Conservation (phyloP, 2,329 filamentous ascomycete species). For the Ceratocystis colombiana region DNA sequence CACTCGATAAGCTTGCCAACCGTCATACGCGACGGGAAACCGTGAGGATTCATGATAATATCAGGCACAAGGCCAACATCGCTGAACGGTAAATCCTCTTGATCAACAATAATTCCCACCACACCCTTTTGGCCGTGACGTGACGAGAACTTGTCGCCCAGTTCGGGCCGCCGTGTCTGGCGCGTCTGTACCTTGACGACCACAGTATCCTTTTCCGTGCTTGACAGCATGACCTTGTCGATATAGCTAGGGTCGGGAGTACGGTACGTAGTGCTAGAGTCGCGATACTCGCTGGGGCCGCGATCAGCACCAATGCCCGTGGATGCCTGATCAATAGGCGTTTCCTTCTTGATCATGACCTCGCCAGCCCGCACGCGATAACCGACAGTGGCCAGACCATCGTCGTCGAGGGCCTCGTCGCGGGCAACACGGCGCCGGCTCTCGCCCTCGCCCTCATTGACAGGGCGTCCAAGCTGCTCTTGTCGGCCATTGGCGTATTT, state of each 20-base stretch:
- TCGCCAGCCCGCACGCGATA: conserved; percentile 68
- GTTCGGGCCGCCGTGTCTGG: conserved; percentile 88
- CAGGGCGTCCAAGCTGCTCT: conserved; percentile 53
- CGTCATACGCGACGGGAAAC: conserved; percentile 99
- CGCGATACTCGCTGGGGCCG: conserved; percentile 53
- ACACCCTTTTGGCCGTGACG: conserved; percentile 98
- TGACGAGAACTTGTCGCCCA: conserved; percentile 97
- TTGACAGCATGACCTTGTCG: conserved; percentile 90
- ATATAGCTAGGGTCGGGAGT: conserved; percentile 79
- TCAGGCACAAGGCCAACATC: conserved; percentile 87
- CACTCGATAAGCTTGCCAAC: conserved; percentile 96
- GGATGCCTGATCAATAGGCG: conserved; percentile 65
- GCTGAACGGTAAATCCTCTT: conserved; percentile 93
- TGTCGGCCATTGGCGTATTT: conserved; percentile 73
- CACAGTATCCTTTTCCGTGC: conserved; percentile 74
- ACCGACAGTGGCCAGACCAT: conserved; percentile 82
- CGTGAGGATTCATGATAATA: conserved; percentile 99
- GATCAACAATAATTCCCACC: conserved; percentile 89
- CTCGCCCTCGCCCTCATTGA: conserved; percentile 50
- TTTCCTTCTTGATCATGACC: conserved; percentile 82
- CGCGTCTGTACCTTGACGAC: conserved; percentile 90
- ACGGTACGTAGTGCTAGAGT: conserved; percentile 66
- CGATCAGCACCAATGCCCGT: conserved; percentile 60
- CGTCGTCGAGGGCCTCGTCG: conserved; percentile 64
- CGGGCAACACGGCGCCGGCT: conserved; percentile 53